A percentile compares a stretch with the other conserved stretches of the same genome.
Evolutionary conservation across 2,329 filamentous ascomycete species (phyloP).

Genomic region (Colletotrichum sp.): DNA sequence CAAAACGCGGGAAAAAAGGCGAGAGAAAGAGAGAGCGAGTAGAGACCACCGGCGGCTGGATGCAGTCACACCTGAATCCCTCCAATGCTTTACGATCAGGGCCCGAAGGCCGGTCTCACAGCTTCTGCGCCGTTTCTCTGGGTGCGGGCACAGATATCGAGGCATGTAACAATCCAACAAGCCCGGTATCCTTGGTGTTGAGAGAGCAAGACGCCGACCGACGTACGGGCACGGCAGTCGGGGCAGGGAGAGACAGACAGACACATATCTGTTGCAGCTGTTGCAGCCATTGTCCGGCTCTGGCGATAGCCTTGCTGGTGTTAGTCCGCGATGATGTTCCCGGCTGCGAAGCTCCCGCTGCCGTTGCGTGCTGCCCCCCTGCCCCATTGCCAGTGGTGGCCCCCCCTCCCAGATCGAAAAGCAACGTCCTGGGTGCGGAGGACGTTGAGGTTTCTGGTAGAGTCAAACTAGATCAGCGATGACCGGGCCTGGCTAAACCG

Average conservation of each 20-base stretch:
- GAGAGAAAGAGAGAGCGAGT: not conserved
- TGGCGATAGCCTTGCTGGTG: not conserved
- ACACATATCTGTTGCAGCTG: not conserved
- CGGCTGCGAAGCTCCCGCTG: not conserved
- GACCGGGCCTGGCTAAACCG: not conserved
- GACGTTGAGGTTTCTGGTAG: conserved; percentile 18
- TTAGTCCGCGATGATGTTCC: not conserved
- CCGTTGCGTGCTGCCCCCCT: conserved; percentile 1
- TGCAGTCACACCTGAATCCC: conserved; percentile 3
- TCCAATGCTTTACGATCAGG: not conserved
- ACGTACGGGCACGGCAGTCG: not conserved
- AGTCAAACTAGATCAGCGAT: conserved; percentile 7
- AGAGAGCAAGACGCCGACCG: not conserved
- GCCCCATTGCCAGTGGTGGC: not conserved
- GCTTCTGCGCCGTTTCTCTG: not conserved
- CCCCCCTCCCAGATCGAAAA: not conserved
- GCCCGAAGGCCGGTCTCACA: not conserved
- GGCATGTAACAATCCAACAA: not conserved
- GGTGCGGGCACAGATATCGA: not conserved
- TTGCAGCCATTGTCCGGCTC: not conserved
- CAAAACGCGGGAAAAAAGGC: not conserved
- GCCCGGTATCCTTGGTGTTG: not conserved
- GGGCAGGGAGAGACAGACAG: not conserved
- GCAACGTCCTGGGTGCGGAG: conserved; percentile 1
- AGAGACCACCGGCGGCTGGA: not conserved